A percentile compares a stretch with the other conserved stretches of the same genome.
These are phyloP conservation scores for Atkinsonella texensis DNA, from an alignment of 2,329 filamentous ascomycete genomes.

Conservation along the genomic window DNA sequence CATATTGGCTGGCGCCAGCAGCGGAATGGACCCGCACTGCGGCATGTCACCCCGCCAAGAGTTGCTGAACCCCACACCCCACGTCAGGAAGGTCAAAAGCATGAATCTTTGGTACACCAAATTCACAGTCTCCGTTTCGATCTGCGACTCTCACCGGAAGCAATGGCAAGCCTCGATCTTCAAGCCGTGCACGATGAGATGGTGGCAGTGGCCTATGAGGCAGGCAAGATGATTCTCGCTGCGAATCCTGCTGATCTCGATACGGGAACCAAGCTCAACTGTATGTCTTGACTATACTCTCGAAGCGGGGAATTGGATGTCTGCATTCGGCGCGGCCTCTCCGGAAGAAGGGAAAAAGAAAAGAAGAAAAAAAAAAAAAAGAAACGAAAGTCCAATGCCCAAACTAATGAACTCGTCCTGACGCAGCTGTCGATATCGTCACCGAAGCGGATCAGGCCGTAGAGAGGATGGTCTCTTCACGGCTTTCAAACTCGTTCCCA, in stretches of 20 bases:
- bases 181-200: slow-evolving; percentile 51
- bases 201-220: slow-evolving; percentile 46
- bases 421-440: slow-evolving; percentile 53
- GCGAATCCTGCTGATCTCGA: slow-evolving; percentile 47
- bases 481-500: slow-evolving; percentile 41
- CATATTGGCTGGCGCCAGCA: background rate
- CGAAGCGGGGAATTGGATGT: background rate
- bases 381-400: background rate
- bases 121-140: no score
- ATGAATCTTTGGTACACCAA: no score
- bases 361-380: background rate
- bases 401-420: background rate
- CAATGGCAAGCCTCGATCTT: slow-evolving; percentile 45
- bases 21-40: background rate
- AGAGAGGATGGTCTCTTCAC: slow-evolving; percentile 46
- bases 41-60: background rate
- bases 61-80: background rate
- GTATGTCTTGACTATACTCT: slow-evolving; percentile 24
- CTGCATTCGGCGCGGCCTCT: background rate
- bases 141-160: background rate
- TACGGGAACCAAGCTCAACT: slow-evolving; percentile 53
- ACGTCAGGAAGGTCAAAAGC: background rate
- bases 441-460: slow-evolving; percentile 57
- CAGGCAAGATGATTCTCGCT: slow-evolving; percentile 50
- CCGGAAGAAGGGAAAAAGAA: no score